Evolutionary conservation across 371 early-diverging fungal species (phyloP).

Genomic region (Rhizopus sp.): DNA sequence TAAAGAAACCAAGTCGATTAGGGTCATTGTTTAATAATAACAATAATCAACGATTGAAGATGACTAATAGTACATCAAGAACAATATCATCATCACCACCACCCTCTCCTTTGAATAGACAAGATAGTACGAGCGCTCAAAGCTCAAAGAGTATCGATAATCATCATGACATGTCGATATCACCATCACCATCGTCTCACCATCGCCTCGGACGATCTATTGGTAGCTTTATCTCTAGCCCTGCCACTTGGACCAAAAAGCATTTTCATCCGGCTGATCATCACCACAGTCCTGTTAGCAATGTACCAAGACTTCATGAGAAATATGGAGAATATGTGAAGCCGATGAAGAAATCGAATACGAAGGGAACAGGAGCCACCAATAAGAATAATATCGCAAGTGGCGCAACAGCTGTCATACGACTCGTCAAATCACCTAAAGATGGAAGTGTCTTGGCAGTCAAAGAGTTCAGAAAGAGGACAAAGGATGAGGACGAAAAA

Average conservation of each 20-base stretch:
- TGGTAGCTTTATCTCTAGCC: constrained; percentile 19
- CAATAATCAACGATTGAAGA: constrained; percentile 11
- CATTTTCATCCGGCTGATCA: constrained; percentile 8
- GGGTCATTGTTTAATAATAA: constrained; percentile 11
- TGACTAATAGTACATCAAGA: background rate
- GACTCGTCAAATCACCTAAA: constrained; percentile 68
- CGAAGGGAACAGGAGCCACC: constrained; percentile 22
- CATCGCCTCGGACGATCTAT: constrained; percentile 19
- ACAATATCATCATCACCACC: background rate
- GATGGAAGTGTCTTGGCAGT: constrained; percentile 30
- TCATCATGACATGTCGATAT: background rate
- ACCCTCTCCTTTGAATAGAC: background rate
- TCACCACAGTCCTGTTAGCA: constrained; percentile 7
- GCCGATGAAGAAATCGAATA: constrained; percentile 8
- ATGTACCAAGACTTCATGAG: constrained; percentile 21
- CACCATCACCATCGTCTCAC: background rate
- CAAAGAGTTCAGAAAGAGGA: constrained; percentile 65
- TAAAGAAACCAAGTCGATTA: constrained; percentile 12
- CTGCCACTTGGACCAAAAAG: constrained; percentile 26
- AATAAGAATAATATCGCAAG: constrained; percentile 74
- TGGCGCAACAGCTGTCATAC: constrained; percentile 91
- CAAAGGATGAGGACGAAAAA: constrained; percentile 56
- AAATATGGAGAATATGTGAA: constrained; percentile 31
- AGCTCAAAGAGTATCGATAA: constrained; percentile 11
- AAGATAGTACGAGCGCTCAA: constrained; percentile 5